These are phyloP conservation scores for Geotrichum carabidarum DNA, from an alignment of 1,139 yeast genomes.

Conservation along the genomic window DNA sequence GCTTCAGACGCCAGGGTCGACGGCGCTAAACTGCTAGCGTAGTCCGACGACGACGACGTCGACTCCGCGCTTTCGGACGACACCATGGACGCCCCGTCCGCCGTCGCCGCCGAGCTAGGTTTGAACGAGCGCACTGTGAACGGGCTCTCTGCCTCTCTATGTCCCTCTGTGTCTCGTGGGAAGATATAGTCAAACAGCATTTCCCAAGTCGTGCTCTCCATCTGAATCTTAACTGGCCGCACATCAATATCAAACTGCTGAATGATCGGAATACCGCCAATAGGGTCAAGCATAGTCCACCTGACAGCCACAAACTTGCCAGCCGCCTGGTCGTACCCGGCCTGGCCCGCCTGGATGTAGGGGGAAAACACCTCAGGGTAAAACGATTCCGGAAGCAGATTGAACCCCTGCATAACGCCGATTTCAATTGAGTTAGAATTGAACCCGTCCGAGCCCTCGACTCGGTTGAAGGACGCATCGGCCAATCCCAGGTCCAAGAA, in stretches of 20 bases:
- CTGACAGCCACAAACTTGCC: conserved; percentile 47
- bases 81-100: background rate
- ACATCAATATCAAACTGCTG: conserved; percentile 47
- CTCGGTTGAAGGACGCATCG: conserved; percentile 55
- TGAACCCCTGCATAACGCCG: conserved; percentile 64
- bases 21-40: conserved; percentile 2
- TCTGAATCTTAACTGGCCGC: conserved; percentile 65
- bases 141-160: conserved; percentile 25
- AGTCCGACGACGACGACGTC: background rate
- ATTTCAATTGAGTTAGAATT: conserved; percentile 57
- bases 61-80: too few relatives aligned
- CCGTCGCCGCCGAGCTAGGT: background rate
- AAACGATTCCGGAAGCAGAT: conserved; percentile 53
- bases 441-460: conserved; percentile 58
- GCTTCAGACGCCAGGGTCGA: background rate
- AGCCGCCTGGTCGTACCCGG: conserved; percentile 27
- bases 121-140: conserved; percentile 21
- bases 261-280: conserved; percentile 79
- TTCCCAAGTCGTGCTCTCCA: conserved; percentile 66
- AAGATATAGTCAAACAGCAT: conserved; percentile 59
- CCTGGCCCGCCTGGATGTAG: conserved; percentile 28
- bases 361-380: conserved; percentile 75
- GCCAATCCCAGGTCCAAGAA: conserved; percentile 70
- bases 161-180: conserved; percentile 44
- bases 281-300: conserved; percentile 74